These are phyloP conservation scores for Olyra latifolia DNA, from an alignment of 176 grass and related monocot species.

Conservation along the genomic window DNA sequence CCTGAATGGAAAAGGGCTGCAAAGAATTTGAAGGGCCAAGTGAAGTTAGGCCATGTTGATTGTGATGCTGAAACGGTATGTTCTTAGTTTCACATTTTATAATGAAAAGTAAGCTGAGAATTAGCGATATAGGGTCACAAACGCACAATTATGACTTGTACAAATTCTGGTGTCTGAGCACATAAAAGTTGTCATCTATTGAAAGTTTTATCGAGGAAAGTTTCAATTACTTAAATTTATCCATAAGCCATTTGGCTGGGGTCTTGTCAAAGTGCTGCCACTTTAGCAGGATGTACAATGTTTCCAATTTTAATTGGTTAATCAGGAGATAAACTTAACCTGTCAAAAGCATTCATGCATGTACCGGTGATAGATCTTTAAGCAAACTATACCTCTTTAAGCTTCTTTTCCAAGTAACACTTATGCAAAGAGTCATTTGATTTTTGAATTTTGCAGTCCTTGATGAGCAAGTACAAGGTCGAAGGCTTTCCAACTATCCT, in stretches of 20 bases:
- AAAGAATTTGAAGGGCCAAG: conserved; percentile 94
- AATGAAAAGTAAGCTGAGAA: neutral
- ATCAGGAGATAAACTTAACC: neutral
- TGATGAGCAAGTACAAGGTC: conserved; percentile 98
- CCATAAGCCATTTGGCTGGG: conserved; percentile 17
- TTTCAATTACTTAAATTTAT: neutral
- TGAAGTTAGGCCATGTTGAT: conserved; percentile 96
- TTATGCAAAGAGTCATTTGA: neutral
- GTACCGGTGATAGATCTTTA: neutral
- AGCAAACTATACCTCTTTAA: neutral
- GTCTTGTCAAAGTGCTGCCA: neutral
- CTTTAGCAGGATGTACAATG: neutral
- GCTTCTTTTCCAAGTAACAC: neutral
- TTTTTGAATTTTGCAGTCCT: conserved; percentile 62
- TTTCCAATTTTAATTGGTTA: neutral
- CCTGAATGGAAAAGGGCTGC: conserved; percentile 98
- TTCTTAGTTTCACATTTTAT: conserved; percentile 12
- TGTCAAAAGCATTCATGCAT: conserved; percentile 3
- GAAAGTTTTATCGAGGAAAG: neutral
- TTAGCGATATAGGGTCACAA: neutral
- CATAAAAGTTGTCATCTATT: neutral
- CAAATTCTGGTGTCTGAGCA: conserved; percentile 13
- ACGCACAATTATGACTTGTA: neutral
- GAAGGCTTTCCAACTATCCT: conserved; percentile 98
- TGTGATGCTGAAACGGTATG: conserved; percentile 93